Evolutionary conservation across 2,329 filamentous ascomycete species (phyloP), one percentile per base, ranked within the genome.

Genomic region (Mariannaea sp.): DNA sequence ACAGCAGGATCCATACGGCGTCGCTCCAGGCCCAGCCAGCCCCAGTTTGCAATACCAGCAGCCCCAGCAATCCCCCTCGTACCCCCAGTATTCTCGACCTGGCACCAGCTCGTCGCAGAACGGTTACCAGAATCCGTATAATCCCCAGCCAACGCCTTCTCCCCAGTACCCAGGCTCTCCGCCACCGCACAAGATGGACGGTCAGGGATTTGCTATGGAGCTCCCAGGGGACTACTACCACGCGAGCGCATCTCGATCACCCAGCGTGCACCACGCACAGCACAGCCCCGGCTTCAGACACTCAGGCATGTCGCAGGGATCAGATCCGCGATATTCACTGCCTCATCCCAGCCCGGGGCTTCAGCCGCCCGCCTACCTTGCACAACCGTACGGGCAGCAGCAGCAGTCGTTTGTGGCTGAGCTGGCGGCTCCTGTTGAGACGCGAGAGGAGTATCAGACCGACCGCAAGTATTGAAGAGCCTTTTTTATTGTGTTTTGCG

Each of bases 141-240:
- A 56, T 32, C 59, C 62, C 30, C 56, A 65, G 6, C 57, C 58
- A 4, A 47, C 55, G 29, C 53, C 62, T 46, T 58, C 69, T 56
- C 57, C 59, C 43, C 42, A 55, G 33, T 47, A 56, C 33, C 46
- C 54, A 8, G 56, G 66, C 55, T 60, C 71, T 44, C 60, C 67
- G 12, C 24, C 63, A 3, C 65, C 65, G 0, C 62, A 61, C 13
- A 65, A 68, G 46, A 59, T 59, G 3, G 53, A 61, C 30, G 44
- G 62, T 33, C 65, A 68, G 27, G 35, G 50, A n/a, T 57, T 61
- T 8, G 54, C 69, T 30, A 70, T 73, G 53, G 79, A 81, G 53
- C 72, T 82, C 7, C 73, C 77, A 0, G 80, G 80, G 17, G 80
- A 83, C 61, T 80, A 71, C 62, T 77, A 75, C 58, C 71, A 79